Evolutionary conservation across 805 yeast genomes (phyloP), one percentile per base, ranked within the genome.

Genomic region (Clavispora phyllophila): DNA sequence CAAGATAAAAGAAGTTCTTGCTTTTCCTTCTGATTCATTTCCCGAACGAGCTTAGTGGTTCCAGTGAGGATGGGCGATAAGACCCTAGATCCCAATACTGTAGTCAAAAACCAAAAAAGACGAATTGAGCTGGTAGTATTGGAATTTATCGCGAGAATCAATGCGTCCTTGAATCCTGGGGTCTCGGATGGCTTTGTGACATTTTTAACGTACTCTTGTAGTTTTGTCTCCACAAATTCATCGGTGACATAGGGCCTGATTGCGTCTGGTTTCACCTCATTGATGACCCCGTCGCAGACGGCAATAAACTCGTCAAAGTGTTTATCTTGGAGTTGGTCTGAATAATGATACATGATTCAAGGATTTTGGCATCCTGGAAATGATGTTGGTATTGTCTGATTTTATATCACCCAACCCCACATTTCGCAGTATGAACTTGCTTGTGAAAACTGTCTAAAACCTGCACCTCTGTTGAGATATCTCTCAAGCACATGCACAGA

Each of bases 231-330:
- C 3, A 65, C 59, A 37, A 68, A 59, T n/a, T 46, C 47, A 2
- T 51, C 49, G 28, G 52, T 51, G 20, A 68, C 49, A 36, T 46
- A 52, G 1, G 62, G 61, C 33, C 46, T 53, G 23, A 68, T 48
- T 13, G 39, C 41, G 1, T 60, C 63, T 3, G 66, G 60, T 3
- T 59, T 45, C 1, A 63, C 55, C 20, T 63, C 68, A 41, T 61
- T 67, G 41, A 67, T 41, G 14, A 67, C 39, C 4, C 63, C 70
- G 51, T 70, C 75, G 4, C 66, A 55, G 31, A 68, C 45, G 12
- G 55, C 48, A 18, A 60, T 42, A 25, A 66, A 51, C 12, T 58
- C 50, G 8, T 59, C 67, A 33, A 65, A 35, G 37, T 65, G 63
- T 12, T 43, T 19, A 33, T 54, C 60, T 25, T 46, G 42, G n/a